phyloP scores from a whole-genome alignment of 257 asterid genomes.

The Haberlea rhodopensis region DNA sequence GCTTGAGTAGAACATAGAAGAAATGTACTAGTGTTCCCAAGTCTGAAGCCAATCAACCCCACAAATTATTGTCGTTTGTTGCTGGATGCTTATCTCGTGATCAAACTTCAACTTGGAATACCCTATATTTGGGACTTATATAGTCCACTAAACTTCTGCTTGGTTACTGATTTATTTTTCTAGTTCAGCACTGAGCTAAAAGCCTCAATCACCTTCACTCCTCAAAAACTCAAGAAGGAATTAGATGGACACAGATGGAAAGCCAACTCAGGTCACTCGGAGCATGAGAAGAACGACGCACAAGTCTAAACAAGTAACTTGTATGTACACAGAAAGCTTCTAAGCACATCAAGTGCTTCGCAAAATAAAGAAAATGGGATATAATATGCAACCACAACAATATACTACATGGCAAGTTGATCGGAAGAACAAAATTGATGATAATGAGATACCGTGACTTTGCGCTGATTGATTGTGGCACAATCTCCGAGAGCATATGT shows the following conservation, averaged over 20 bases:
- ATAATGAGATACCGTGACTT: conserved; percentile 65
- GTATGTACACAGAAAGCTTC: too few species aligned
- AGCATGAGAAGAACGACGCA: conserved; percentile 5
- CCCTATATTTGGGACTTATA: neutral
- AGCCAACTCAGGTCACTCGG: neutral
- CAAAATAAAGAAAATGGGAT: neutral
- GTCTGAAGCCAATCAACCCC: neutral
- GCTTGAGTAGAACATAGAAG: too few species aligned
- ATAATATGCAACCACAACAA: conserved; percentile 4
- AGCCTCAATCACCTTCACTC: neutral
- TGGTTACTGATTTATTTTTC: neutral
- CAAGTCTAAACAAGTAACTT: too few species aligned
- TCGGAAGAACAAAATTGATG: conserved; percentile 1
- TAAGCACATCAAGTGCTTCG: too few species aligned
- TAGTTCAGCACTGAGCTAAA: neutral
- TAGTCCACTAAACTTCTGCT: neutral
- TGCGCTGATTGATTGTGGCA: conserved; percentile 92
- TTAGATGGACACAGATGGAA: neutral
- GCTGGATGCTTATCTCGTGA: neutral
- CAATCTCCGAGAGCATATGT: conserved; percentile 89
- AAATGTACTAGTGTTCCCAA: too few species aligned
- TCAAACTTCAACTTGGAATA: neutral
- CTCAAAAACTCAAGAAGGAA: neutral
- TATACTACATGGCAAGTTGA: neutral
- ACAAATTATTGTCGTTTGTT: neutral